Conservation (phyloP, 2,329 filamentous ascomycete genomes). For the Botrytis sinoallii region DNA sequence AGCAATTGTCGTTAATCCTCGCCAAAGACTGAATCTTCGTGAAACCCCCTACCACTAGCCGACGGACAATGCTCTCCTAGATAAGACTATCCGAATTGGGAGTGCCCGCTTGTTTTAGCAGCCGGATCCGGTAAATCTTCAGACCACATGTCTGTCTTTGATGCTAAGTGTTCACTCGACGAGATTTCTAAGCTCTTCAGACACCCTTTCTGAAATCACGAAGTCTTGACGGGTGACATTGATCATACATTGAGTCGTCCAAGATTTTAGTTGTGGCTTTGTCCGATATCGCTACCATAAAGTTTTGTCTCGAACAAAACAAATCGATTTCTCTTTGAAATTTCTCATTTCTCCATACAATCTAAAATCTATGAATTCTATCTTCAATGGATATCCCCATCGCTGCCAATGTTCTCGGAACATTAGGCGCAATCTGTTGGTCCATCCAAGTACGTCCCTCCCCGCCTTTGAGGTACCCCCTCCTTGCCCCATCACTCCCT, state of each 20-base stretch:
- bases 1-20: neutral
- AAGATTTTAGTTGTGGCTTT: neutral
- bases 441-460: constrained; percentile 52
- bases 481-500: neutral
- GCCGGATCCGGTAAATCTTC: neutral
- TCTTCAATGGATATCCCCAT: constrained; percentile 50
- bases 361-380: no score
- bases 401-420: constrained; percentile 58
- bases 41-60: neutral
- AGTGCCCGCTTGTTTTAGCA: no score
- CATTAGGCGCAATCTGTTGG: constrained; percentile 63
- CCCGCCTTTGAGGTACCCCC: neutral
- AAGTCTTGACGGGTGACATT: neutral
- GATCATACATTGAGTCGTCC: neutral
- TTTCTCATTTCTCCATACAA: neutral
- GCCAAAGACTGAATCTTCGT: neutral
- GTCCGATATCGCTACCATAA: neutral
- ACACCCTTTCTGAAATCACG: neutral
- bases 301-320: neutral
- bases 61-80: neutral
- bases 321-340: neutral
- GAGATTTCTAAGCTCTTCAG: neutral
- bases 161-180: neutral
- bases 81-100: neutral
- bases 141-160: neutral